Conservation (phyloP, 495 filamentous ascomycete species). For the Pyrenopolyporus hunteri region DNA sequence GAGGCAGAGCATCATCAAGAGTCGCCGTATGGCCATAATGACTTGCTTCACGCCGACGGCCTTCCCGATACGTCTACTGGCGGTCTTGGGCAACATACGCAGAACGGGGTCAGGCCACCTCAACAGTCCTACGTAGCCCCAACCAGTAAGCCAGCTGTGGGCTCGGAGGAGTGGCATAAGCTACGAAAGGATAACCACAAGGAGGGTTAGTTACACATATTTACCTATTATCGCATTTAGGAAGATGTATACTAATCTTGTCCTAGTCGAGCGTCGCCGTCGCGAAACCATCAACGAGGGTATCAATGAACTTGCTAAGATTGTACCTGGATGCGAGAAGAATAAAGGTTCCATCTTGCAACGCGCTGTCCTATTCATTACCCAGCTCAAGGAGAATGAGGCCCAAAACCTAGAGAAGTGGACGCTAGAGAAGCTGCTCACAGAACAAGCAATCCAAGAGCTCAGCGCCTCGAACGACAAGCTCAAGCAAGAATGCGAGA, state of each 20-base stretch:
- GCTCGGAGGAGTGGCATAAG: constrained; percentile 97
- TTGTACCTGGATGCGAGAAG: constrained; percentile 97
- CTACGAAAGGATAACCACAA: constrained; percentile 98
- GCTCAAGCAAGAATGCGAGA: constrained; percentile 77
- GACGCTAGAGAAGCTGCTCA: constrained; percentile 94
- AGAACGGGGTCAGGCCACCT: constrained; percentile 40
- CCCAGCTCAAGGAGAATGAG: constrained; percentile 92
- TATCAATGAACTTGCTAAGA: constrained; percentile 97
- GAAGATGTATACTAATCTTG: constrained; percentile 8
- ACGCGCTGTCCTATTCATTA: constrained; percentile 92
- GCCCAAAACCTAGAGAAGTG: constrained; percentile 92
- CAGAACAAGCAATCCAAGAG: constrained; percentile 91
- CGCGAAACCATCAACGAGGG: constrained; percentile 99
- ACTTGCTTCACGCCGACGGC: constrained; percentile 47
- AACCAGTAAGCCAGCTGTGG: constrained; percentile 79
- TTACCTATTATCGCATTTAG: neutral
- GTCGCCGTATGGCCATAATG: constrained; percentile 40
- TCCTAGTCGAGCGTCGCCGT: constrained; percentile 88
- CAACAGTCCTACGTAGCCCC: constrained; percentile 38
- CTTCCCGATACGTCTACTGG: constrained; percentile 45
- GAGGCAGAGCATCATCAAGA: constrained; percentile 43
- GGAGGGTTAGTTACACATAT: constrained; percentile 71
- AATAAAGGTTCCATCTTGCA: constrained; percentile 98
- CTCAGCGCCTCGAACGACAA: constrained; percentile 88
- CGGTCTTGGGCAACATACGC: constrained; percentile 26